Conservation (phyloP, 257 asterid genomes). For the Nicotiana sylvestris region DNA sequence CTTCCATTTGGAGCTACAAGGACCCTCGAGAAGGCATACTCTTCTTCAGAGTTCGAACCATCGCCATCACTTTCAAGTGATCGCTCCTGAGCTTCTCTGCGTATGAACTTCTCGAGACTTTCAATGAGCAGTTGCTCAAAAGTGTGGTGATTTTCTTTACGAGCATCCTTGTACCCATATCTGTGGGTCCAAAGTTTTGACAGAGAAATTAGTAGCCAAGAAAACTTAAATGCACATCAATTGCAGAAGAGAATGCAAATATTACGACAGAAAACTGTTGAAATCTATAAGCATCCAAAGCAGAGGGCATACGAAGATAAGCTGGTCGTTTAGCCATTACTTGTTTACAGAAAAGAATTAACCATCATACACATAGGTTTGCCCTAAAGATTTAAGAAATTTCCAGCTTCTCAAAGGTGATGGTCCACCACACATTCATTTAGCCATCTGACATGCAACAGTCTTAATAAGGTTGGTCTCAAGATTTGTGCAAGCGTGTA, state of each 20-base stretch:
- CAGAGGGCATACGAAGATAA: not conserved
- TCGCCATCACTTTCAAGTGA: slow-evolving; percentile 84
- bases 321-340: not conserved
- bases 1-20: slow-evolving; percentile 91
- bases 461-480: not conserved
- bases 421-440: not conserved
- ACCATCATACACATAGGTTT: not conserved
- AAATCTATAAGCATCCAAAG: not conserved
- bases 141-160: slow-evolving; percentile 84
- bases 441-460: not conserved
- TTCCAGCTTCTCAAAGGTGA: slow-evolving; percentile 5
- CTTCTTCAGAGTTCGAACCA: slow-evolving; percentile 61
- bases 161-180: slow-evolving; percentile 97
- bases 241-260: slow-evolving; percentile 1
- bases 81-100: slow-evolving; percentile 93
- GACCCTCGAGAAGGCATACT: slow-evolving; percentile 55
- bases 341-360: slow-evolving; percentile 4
- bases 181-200: slow-evolving; percentile 34
- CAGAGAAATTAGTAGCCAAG: slow-evolving; percentile 1
- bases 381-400: not conserved
- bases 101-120: slow-evolving; percentile 86
- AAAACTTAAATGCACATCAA: not conserved
- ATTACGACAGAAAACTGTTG: not conserved
- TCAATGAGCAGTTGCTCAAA: slow-evolving; percentile 94
- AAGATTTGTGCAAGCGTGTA: not conserved